Evolutionary conservation across 2,329 filamentous ascomycete species (phyloP), one percentile per base, ranked within the genome.

Genomic region (Xylaria polymorpha): DNA sequence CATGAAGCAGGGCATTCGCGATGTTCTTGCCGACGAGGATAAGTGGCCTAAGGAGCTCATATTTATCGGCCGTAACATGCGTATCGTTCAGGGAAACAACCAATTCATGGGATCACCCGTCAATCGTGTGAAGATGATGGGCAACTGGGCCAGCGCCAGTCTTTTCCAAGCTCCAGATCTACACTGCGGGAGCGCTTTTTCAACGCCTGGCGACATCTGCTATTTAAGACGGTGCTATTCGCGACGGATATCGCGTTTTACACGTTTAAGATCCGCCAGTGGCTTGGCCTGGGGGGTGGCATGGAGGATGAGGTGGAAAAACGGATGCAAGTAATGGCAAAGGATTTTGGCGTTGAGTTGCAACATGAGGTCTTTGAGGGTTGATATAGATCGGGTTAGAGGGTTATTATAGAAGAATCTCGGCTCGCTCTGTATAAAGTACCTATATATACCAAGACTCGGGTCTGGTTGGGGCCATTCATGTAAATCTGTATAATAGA

Each of bases 271-370:
- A 60, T 97, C 7, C 87, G 89, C 73, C 94, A 98, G 82, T 87
- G 88, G 78, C 77, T 98, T 14, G 92, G 93, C 0, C 80, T 90
- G 2, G 94, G 94, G 0, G 86, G 90, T 10, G 94, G 94, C 0
- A 96, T 98, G 92, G 96, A 98, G 79, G 95, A 98, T 77, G 94
- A 95, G 79, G 90, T 98, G 70, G 96, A 98, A 84, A 87, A 88
- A 77, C 88, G 91, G 74, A 97, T 98, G 94, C 91, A 88, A 80
- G 88, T 86, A 66, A 92, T 98, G 85, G 95, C 94, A 0, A 93
- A 92, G 78, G 94, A 97, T 74, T 94, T 96, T 82, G 96, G 96
- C 0, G 89, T 98, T 3, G 94, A 98, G 80, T 81, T 98, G 73
- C 92, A 97, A 78, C 93, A 97, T 79, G 89, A 90, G 48, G 87